Percentiles rank a stretch among this genome's conserved stretches.
Evolutionary conservation across 441 rosid species (phyloP).

Genomic region (Raphanus hybrid): DNA sequence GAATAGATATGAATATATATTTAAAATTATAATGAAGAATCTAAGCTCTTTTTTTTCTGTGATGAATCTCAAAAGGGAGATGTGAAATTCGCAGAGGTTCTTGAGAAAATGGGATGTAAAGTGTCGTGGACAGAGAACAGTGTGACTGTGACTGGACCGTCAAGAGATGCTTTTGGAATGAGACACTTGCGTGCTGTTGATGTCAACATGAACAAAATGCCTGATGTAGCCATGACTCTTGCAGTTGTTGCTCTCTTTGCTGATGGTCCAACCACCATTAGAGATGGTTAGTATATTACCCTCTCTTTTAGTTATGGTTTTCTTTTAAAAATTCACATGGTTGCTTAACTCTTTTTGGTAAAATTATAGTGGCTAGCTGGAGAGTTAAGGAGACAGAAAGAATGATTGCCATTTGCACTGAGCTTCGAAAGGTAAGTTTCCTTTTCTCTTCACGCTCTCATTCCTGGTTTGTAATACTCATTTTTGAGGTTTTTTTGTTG

Average conservation of each 20-base stretch:
- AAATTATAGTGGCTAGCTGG: slow-evolving; percentile 90
- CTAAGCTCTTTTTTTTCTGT: slow-evolving; percentile 22
- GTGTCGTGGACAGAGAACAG: slow-evolving; percentile 92
- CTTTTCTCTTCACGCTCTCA: neutral
- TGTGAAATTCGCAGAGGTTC: slow-evolving; percentile 92
- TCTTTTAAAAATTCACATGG: neutral
- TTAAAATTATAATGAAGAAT: neutral
- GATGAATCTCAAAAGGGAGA: slow-evolving; percentile 65
- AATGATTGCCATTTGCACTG: slow-evolving; percentile 97
- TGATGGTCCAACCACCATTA: slow-evolving; percentile 92
- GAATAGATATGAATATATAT: no score
- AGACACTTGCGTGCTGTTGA: slow-evolving; percentile 79
- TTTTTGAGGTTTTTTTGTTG: neutral
- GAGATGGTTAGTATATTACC: slow-evolving; percentile 68
- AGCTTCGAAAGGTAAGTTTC: slow-evolving; percentile 73
- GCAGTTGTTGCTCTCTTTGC: slow-evolving; percentile 96
- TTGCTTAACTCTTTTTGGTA: neutral
- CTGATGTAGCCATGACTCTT: slow-evolving; percentile 98
- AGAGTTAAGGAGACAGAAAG: slow-evolving; percentile 98
- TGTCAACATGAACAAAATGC: slow-evolving; percentile 99
- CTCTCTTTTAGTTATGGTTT: neutral
- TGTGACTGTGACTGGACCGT: slow-evolving; percentile 90
- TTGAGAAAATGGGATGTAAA: slow-evolving; percentile 94
- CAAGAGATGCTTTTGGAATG: slow-evolving; percentile 67
- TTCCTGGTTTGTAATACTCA: no score